Evolutionary conservation across 2,329 filamentous ascomycete genomes (phyloP).

Genomic region (Capronia americana): DNA sequence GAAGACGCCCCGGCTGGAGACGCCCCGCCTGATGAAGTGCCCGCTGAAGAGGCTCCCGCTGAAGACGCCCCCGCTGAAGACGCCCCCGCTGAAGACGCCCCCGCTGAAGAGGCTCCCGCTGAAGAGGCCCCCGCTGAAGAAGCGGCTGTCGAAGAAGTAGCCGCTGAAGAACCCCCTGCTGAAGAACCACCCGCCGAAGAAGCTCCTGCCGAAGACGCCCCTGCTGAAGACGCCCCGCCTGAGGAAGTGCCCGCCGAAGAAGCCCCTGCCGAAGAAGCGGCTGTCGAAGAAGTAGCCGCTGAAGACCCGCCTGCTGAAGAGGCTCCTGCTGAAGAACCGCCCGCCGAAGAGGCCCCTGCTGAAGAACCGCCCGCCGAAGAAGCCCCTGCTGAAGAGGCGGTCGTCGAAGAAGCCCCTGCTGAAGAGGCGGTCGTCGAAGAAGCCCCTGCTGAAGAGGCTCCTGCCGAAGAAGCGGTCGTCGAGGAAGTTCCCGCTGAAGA

Average conservation of each 20-base stretch:
- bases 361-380: conserved; percentile 20
- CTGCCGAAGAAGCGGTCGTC: not conserved
- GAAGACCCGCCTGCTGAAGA: conserved; percentile 1
- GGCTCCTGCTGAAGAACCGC: conserved; percentile 24
- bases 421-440: conserved; percentile 33
- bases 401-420: conserved; percentile 9
- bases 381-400: conserved; percentile 20
- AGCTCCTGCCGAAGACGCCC: not conserved
- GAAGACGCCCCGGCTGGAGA: conserved; percentile 22
- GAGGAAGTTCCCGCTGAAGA: conserved; percentile 35
- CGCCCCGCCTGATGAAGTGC: not conserved
- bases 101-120: conserved; percentile 27
- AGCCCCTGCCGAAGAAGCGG: not conserved
- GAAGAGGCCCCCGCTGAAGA: conserved; percentile 13
- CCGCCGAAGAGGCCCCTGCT: conserved; percentile 25
- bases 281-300: not conserved
- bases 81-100: conserved; percentile 30
- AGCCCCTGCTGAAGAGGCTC: conserved; percentile 26
- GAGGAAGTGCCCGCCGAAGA: not conserved
- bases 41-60: no score
- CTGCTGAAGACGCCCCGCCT: no score
- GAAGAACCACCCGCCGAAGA: conserved; percentile 35
- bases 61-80: conserved; percentile 20
- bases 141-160: not conserved
- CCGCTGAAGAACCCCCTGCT: conserved; percentile 22